Base-by-base conservation (phyloP, 352 stramenopile genomes). In the Vaucheria bursata region DNA sequence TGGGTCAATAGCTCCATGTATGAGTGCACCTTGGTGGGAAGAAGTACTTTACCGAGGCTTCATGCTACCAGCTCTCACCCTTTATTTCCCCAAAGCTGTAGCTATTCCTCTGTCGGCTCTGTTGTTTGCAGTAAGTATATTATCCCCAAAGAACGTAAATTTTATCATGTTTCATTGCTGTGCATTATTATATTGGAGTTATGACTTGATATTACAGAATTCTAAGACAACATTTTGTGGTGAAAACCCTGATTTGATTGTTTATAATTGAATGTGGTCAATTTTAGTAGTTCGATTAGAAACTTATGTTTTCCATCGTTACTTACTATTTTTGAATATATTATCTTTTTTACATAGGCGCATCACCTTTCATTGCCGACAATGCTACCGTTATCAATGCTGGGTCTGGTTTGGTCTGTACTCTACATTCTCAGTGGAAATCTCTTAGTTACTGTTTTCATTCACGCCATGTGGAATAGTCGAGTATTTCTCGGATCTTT, bases 381-480 rank as follows among this genome's bases (percentile, higher is more conserved):
- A n/a, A 88, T 87, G 74, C 82, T 92, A 29, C 88, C 88, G 5
- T 75, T 92, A 25, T 85, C 79, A 8, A 85, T 90, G 34, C 77
- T 92, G 32, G 88, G 87, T 7, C 88, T 86, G 80, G 79, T 85
- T 8, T 92, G 88, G 88, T 87, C 86, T 12, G 78, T 86, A 5
- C 71, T 92, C 12, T 92, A 91, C 73, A 74, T 87, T 0, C 88
- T 87, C 50, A 88, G 80, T 73, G 82, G 85, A 0, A 92, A 92
- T 79, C 71, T 92, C 6, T 81, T 87, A 32, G 86, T 89, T 0
- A 89, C 87, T 0, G 89, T 90, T 38, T 32, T 90, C 4, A 87
- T 92, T 45, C 88, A 92, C 83, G 84, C 81, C 45, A 88, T 92
- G 80, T 92, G 88, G 88, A 92, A 92, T 80, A 88, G 82, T 37